These are phyloP conservation scores for Teratosphaeria nubilosa DNA, from an alignment of 2,329 filamentous ascomycete species.

Conservation along the genomic window DNA sequence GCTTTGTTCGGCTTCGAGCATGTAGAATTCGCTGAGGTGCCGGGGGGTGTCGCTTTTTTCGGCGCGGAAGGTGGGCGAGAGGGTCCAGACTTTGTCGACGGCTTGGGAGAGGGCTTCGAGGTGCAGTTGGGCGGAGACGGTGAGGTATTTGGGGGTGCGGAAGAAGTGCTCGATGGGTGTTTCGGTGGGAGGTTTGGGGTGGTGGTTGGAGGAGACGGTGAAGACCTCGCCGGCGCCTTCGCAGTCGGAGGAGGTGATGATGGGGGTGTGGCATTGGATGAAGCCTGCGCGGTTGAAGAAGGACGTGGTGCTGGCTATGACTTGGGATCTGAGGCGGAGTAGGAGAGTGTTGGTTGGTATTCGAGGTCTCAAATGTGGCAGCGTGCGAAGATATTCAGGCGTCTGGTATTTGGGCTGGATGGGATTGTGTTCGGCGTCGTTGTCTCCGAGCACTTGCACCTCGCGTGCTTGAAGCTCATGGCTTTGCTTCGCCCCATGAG, in stretches of 20 bases:
- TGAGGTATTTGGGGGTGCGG: conserved; percentile 79
- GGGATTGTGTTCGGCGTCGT: conserved; percentile 80
- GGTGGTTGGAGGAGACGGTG: conserved; percentile 42
- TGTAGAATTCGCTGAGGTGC: conserved; percentile 96
- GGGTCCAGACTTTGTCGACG: conserved; percentile 81
- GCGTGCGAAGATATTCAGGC: conserved; percentile 73
- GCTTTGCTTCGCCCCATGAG: conserved; percentile 54
- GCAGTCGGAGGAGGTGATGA: conserved; percentile 94
- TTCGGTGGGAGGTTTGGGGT: conserved; percentile 30
- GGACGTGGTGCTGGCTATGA: conserved; percentile 59
- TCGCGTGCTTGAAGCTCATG: conserved; percentile 70
- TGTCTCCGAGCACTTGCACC: conserved; percentile 62
- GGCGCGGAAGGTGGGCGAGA: conserved; percentile 88
- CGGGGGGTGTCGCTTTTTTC: conserved; percentile 88
- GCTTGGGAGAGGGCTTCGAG: conserved; percentile 85
- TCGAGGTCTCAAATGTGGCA: conserved; percentile 78
- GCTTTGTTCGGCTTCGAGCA: conserved; percentile 86
- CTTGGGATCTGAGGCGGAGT: conserved; percentile 71
- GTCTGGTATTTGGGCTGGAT: conserved; percentile 96
- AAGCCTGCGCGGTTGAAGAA: conserved; percentile 66
- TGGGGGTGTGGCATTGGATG: conserved; percentile 78
- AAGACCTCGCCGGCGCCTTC: conserved; percentile 96
- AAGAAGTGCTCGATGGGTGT: conserved; percentile 54
- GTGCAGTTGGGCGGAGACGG: conserved; percentile 89
- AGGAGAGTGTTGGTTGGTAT: conserved; percentile 72